These are phyloP conservation scores for Spinellus fusiger DNA, from an alignment of 192 early-diverging fungal genomes.

Conservation along the genomic window DNA sequence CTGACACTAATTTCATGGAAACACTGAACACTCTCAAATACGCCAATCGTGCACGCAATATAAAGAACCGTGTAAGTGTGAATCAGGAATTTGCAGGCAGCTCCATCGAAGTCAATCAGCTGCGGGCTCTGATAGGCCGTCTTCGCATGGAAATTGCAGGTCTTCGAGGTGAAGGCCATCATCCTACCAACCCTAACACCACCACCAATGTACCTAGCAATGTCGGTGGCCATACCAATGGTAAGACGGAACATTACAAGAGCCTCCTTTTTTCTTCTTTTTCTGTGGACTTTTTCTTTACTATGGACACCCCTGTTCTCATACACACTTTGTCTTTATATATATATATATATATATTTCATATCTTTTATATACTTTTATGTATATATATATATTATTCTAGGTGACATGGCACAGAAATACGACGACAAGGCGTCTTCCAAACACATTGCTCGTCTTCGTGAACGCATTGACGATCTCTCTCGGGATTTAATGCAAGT, in stretches of 20 bases:
- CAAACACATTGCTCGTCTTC: slow-evolving; percentile 35
- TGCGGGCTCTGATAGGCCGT: slow-evolving; percentile 44
- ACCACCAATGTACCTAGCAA: not conserved
- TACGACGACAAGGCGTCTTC: slow-evolving; percentile 37
- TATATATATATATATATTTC: no score
- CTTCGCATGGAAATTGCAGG: slow-evolving; percentile 47
- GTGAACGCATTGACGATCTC: slow-evolving; percentile 39
- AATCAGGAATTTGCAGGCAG: slow-evolving; percentile 48
- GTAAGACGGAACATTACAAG: no score
- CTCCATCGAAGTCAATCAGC: slow-evolving; percentile 46
- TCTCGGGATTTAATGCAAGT: slow-evolving; percentile 35
- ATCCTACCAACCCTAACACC: not conserved
- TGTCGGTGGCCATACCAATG: slow-evolving; percentile 9
- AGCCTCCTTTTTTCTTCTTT: no score
- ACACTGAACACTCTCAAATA: slow-evolving; percentile 94
- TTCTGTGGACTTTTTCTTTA: no score
- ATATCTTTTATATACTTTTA: no score
- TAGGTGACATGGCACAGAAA: slow-evolving; percentile 21
- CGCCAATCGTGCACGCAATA: slow-evolving; percentile 93
- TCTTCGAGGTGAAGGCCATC: slow-evolving; percentile 31
- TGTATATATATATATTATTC: not conserved
- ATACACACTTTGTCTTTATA: no score
- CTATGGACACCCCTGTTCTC: no score
- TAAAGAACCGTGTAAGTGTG: slow-evolving; percentile 50
- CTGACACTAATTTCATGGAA: slow-evolving; percentile 79